phyloP scores from a whole-genome alignment of 2,329 filamentous ascomycete genomes.

The Botrytis galanthina region DNA sequence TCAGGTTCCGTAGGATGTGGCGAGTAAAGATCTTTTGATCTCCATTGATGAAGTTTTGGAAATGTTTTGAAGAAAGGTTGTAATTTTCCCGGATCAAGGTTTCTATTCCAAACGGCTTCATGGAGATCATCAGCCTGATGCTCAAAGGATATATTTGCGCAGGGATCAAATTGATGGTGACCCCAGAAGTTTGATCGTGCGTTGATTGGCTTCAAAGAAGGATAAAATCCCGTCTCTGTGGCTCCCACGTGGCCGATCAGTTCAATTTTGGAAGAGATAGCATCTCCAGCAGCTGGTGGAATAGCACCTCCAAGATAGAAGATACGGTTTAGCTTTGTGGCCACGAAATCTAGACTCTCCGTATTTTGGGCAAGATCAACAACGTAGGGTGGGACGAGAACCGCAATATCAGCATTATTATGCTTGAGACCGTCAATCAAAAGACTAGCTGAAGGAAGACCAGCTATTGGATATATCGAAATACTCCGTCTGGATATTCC shows the following conservation, averaged over 20 bases:
- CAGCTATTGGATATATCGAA: constrained; percentile 4
- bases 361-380: constrained; percentile 5
- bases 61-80: constrained; percentile 12
- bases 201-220: not conserved
- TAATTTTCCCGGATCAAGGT: not conserved
- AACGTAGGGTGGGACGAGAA: constrained; percentile 13
- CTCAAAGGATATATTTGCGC: constrained; percentile 4
- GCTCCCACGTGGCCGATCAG: not conserved
- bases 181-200: not conserved
- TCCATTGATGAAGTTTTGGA: not conserved
- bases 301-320: constrained; percentile 16
- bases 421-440: constrained; percentile 13
- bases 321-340: not conserved
- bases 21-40: constrained; percentile 33
- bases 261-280: constrained; percentile 13
- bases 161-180: not conserved
- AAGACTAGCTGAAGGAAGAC: constrained; percentile 2
- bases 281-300: constrained; percentile 6
- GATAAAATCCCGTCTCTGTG: constrained; percentile 10
- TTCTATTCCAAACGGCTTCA: constrained; percentile 7
- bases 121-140: constrained; percentile 9
- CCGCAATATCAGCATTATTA: constrained; percentile 12
- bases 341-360: constrained; percentile 8
- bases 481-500: not conserved
- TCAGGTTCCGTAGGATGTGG: constrained; percentile 39